Percentiles rank a stretch among this genome's conserved stretches.
Conservation (phyloP, 352 stramenopile species). For the Blastocystis sp. region DNA sequence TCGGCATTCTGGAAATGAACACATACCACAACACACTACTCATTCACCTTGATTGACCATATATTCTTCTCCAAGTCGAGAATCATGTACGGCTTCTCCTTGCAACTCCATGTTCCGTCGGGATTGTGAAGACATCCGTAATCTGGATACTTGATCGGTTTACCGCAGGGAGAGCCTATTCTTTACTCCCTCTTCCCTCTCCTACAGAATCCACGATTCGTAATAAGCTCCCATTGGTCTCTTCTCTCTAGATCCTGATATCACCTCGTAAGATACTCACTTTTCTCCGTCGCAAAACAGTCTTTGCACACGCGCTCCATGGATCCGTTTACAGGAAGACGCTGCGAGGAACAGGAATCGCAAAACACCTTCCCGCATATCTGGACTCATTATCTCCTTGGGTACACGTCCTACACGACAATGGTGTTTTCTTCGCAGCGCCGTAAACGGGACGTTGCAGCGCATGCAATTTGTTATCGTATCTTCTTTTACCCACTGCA, state of each 20-base stretch:
- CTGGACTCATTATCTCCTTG: not conserved
- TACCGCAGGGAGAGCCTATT: slow-evolving; percentile 53
- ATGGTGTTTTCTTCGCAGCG: slow-evolving; percentile 55
- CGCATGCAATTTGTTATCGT: slow-evolving; percentile 51
- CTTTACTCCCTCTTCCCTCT: not conserved
- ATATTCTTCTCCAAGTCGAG: slow-evolving; percentile 45
- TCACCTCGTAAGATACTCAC: not conserved
- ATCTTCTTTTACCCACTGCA: slow-evolving; percentile 54
- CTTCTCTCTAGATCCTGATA: slow-evolving; percentile 2
- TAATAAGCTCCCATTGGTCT: slow-evolving; percentile 51
- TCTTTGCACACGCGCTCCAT: slow-evolving; percentile 53
- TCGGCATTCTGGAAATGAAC: not conserved
- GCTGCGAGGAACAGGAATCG: slow-evolving; percentile 47
- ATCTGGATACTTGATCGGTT: slow-evolving; percentile 51
- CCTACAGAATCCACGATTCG: slow-evolving; percentile 52
- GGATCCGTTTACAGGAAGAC: slow-evolving; percentile 1
- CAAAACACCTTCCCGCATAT: slow-evolving; percentile 56
- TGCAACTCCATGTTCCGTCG: slow-evolving; percentile 51
- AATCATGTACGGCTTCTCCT: slow-evolving; percentile 55
- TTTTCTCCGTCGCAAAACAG: slow-evolving; percentile 27
- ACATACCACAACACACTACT: not conserved
- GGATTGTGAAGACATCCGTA: slow-evolving; percentile 41
- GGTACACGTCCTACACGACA: not conserved
- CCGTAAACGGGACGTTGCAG: slow-evolving; percentile 43
- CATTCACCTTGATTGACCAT: slow-evolving; percentile 34